Evolutionary conservation across 2,329 filamentous ascomycete genomes (phyloP).

Genomic region (Fusarium sambucinum): DNA sequence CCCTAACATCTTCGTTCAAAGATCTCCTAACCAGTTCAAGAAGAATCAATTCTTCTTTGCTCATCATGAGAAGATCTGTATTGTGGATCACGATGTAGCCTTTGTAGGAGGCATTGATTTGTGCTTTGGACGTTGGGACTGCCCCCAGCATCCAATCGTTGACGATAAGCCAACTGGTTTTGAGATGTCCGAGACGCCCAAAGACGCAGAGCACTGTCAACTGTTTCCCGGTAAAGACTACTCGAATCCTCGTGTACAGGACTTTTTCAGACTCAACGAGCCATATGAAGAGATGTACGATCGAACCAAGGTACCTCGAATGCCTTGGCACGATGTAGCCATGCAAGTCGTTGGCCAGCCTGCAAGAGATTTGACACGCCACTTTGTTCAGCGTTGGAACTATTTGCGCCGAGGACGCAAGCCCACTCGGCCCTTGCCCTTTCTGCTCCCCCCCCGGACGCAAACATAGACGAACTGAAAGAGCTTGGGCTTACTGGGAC

Average conservation of each 20-base stretch:
- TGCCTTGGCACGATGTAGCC: constrained; percentile 98
- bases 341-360: constrained; percentile 99
- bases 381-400: constrained; percentile 99
- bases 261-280: constrained; percentile 92
- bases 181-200: constrained; percentile 78
- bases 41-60: constrained; percentile 99
- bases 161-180: constrained; percentile 98
- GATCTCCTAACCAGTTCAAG: constrained; percentile 96
- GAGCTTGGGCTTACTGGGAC: constrained; percentile 90
- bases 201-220: constrained; percentile 94
- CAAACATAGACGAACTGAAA: constrained; percentile 86
- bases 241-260: constrained; percentile 93
- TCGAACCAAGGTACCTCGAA: constrained; percentile 85
- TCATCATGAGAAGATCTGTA: constrained; percentile 97
- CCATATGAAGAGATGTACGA: constrained; percentile 99
- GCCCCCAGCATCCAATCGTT: constrained; percentile 87
- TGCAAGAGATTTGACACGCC: constrained; percentile 90
- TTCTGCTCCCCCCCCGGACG: constrained; percentile 95
- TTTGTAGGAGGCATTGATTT: constrained; percentile 97
- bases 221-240: constrained; percentile 99
- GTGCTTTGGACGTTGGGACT: constrained; percentile 98
- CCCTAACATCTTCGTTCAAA: constrained; percentile 94
- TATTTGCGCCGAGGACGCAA: constrained; percentile 94
- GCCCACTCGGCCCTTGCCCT: constrained; percentile 91
- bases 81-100: constrained; percentile 95